Evolutionary conservation across 768 basidiomycete species (phyloP), one percentile per base, ranked within the genome.

Genomic region (Pulveroboletus sp.): DNA sequence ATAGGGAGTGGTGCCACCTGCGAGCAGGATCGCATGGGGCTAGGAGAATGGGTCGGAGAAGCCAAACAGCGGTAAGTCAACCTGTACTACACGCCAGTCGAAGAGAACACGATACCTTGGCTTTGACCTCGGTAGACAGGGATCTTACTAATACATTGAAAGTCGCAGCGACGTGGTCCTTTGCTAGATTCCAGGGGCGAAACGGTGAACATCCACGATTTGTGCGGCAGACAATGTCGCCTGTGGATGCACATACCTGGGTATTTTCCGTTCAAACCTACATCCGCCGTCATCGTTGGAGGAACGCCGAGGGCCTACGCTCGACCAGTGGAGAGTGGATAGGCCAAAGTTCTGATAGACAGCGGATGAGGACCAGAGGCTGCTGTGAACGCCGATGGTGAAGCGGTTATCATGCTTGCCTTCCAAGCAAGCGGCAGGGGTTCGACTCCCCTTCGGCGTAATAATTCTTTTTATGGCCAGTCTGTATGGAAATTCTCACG

Each of bases 341-440:
- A 6, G 21, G n/a, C 6, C 21, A 21, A 21, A 21, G 21, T 21
- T 21, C 21, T 21, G 21, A 21, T 21, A 21, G 7, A n/a, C n/a
- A 5, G 8, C 2, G 4, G n/a, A 36, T 36, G 15, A 15, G 4
- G 6, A 38, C 8, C 5, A 37, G 5, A n/a, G 2, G 5, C 2
- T 6, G n/a, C 8, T n/a, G 6, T 18, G 5, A 18, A 76, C 76
- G 66, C 75, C 71, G 75, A 83, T 87, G 85, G 86, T 87, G 86
- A 87, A 87, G 82, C 77, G 84, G 86, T 86, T 87, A 87, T 86
- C 84, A 87, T 88, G 84, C 86, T 86, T 86, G 84, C 83, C 84
- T 86, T 86, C 85, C 84, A 86, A 76, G 73, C 74, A 75, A 75
- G 80, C 79, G 80, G 82, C 80, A 81, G 75, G 81, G 81, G 81